These are phyloP conservation scores for Apostasia shenzhenica DNA, from an alignment of 106 monocot genomes.

Conservation along the genomic window DNA sequence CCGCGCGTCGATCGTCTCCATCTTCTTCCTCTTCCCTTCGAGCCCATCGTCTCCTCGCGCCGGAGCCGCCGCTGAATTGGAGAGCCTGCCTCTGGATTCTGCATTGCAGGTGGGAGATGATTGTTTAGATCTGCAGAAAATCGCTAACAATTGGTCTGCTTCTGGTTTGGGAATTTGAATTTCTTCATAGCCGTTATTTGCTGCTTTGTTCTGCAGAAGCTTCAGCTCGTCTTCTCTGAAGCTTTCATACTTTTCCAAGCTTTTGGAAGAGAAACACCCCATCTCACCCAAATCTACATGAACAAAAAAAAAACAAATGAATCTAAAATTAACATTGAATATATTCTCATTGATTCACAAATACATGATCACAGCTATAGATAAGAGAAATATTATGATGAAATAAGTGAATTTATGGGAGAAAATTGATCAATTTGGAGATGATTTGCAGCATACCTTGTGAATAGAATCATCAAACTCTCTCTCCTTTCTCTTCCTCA, in stretches of 20 bases:
- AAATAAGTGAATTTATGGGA: too few relatives aligned
- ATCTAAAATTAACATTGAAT: too few relatives aligned
- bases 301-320: too few relatives aligned
- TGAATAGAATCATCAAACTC: too few relatives aligned
- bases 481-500: too few relatives aligned
- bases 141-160: background rate
- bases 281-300: background rate
- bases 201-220: background rate
- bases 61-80: background rate
- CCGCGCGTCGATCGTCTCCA: too few relatives aligned
- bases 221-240: background rate
- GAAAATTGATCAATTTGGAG: too few relatives aligned
- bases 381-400: too few relatives aligned
- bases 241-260: background rate
- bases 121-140: background rate
- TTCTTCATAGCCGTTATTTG: background rate
- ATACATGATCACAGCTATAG: too few relatives aligned
- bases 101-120: too few relatives aligned
- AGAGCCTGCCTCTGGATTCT: background rate
- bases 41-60: background rate
- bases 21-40: background rate
- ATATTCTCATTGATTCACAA: too few relatives aligned
- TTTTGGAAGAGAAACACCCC: slow-evolving; percentile 5
- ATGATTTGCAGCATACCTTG: too few relatives aligned
- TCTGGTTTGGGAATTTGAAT: background rate